phyloP scores from a whole-genome alignment of 768 basidiomycete genomes.

The Collybiopsis confluens region DNA sequence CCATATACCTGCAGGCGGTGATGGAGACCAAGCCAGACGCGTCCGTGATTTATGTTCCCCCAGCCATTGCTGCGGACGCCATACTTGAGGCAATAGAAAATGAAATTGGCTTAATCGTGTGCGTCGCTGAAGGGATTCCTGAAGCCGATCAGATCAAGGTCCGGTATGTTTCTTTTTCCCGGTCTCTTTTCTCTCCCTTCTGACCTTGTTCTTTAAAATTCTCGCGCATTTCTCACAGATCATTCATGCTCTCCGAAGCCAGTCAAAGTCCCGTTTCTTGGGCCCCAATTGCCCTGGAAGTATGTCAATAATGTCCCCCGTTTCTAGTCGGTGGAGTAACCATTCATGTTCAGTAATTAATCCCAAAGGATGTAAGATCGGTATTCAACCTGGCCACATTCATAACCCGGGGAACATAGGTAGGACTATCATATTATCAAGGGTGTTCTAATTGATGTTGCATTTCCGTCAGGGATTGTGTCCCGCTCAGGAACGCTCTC shows the following conservation, averaged over 20 bases:
- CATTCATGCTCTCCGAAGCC: slow-evolving; percentile 88
- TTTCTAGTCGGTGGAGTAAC: neutral
- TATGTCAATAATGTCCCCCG: slow-evolving; percentile 13
- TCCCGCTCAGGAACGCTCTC: slow-evolving; percentile 95
- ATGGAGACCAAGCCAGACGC: slow-evolving; percentile 84
- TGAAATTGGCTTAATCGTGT: slow-evolving; percentile 86
- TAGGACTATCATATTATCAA: slow-evolving; percentile 25
- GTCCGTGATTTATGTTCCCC: slow-evolving; percentile 95
- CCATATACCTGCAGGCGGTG: slow-evolving; percentile 60
- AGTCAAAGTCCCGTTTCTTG: slow-evolving; percentile 92
- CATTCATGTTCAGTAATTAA: slow-evolving; percentile 63
- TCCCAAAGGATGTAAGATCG: slow-evolving; percentile 97
- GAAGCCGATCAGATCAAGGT: slow-evolving; percentile 95
- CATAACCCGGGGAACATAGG: slow-evolving; percentile 96
- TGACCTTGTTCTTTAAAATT: neutral
- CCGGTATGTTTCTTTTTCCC: slow-evolving; percentile 18
- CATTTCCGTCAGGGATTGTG: slow-evolving; percentile 87
- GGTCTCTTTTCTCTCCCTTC: too few relatives aligned
- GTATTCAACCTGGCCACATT: slow-evolving; percentile 96
- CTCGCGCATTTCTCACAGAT: slow-evolving; percentile 45
- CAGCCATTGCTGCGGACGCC: slow-evolving; percentile 92
- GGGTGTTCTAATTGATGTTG: too few relatives aligned
- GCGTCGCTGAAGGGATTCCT: slow-evolving; percentile 98
- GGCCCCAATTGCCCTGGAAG: slow-evolving; percentile 98
- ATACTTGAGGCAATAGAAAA: slow-evolving; percentile 98